Evolutionary conservation across 371 early-diverging fungal genomes (phyloP).

Genomic region (Mortierella sp.): DNA sequence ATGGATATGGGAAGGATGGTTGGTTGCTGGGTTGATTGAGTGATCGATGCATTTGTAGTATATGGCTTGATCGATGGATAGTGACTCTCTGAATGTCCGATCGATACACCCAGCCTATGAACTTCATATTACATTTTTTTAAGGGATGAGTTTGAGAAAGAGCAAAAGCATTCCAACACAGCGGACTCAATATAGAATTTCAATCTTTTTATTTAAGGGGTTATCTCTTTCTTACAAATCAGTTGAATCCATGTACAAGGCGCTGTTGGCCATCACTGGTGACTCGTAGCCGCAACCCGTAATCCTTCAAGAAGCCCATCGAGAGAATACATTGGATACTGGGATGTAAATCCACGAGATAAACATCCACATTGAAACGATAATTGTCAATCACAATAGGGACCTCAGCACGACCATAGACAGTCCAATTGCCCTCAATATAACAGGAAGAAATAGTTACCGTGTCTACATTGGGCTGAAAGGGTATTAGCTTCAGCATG

Average conservation of each 20-base stretch:
- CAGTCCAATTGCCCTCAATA: background rate
- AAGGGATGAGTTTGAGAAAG: slow-evolving; percentile 55
- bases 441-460: background rate
- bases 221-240: no score
- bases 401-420: background rate
- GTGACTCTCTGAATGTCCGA: no score
- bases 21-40: slow-evolving; percentile 21
- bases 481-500: background rate
- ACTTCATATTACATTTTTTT: slow-evolving; percentile 43
- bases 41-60: slow-evolving; percentile 12
- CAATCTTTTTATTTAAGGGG: background rate
- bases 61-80: background rate
- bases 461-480: background rate
- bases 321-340: slow-evolving; percentile 1
- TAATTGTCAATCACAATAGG: background rate
- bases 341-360: slow-evolving; percentile 2
- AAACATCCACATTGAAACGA: background rate
- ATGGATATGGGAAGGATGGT: background rate
- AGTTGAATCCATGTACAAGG: no score
- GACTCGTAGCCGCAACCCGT: no score
- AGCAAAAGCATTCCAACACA: slow-evolving; percentile 8
- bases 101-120: no score
- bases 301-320: background rate
- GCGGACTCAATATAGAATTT: background rate
- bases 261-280: no score